Evolutionary conservation across 257 asterid genomes (phyloP).

Genomic region (Prunella vulgaris): DNA sequence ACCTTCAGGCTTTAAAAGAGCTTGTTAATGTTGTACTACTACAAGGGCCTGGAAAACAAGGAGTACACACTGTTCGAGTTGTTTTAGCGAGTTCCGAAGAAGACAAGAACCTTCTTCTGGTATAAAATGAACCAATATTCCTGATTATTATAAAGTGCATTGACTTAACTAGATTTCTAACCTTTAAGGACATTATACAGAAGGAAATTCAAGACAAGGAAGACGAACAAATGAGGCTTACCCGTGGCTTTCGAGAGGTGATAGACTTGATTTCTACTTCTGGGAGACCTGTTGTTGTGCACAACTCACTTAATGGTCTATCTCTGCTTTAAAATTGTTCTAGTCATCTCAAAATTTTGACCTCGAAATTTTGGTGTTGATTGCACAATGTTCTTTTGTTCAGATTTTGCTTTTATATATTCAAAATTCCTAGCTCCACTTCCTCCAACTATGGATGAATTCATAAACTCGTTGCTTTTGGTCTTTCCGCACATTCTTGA

Average conservation of each 20-base stretch:
- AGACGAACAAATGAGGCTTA: slow-evolving; percentile 46
- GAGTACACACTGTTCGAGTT: slow-evolving; percentile 61
- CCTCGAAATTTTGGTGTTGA: slow-evolving; percentile 18
- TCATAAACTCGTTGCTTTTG: slow-evolving; percentile 46
- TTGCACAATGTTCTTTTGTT: slow-evolving; percentile 19
- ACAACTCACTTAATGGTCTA: slow-evolving; percentile 76
- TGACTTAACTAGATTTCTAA: slow-evolving; percentile 13
- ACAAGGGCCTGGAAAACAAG: slow-evolving; percentile 45
- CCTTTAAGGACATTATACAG: slow-evolving; percentile 33
- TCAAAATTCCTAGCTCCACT: slow-evolving; percentile 75
- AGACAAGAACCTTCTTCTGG: slow-evolving; percentile 71
- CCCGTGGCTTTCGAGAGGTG: slow-evolving; percentile 85
- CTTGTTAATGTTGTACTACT: slow-evolving; percentile 59
- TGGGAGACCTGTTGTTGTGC: slow-evolving; percentile 74
- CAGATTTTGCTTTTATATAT: slow-evolving; percentile 77
- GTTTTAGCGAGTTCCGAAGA: slow-evolving; percentile 72
- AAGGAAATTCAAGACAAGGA: slow-evolving; percentile 61
- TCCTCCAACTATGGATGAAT: slow-evolving; percentile 63
- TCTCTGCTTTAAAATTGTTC: slow-evolving; percentile 23
- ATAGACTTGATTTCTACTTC: slow-evolving; percentile 79
- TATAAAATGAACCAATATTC: slow-evolving; percentile 22
- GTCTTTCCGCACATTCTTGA: slow-evolving; percentile 63
- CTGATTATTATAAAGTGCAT: slow-evolving; percentile 10
- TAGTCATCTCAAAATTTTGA: slow-evolving; percentile 12
- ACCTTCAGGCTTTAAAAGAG: slow-evolving; percentile 54